Base-by-base conservation (phyloP, 495 filamentous ascomycete genomes). In the Podospora australis region DNA sequence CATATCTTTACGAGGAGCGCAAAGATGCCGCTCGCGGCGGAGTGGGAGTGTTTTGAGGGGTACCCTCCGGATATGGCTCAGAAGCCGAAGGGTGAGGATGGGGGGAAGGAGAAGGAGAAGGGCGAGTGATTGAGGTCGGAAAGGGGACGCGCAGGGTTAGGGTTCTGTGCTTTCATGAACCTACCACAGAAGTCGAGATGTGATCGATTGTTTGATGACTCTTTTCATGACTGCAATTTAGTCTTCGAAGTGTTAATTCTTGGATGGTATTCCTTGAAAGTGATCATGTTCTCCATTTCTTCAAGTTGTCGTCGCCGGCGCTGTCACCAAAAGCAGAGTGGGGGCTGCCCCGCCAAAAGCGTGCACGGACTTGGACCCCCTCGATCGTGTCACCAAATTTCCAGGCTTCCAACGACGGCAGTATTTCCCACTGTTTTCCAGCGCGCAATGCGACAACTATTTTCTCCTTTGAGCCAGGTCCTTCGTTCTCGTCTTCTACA, bases 401-500 rank as follows among this genome's bases (percentile, higher is more conserved):
- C 43, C 43, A 34, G 13, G 6, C 39, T 39, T 32, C 28, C 13
- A 26, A 38, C 42, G 20, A 42, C 34, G 30, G 6, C 29, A 24
- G n/a, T 9, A 11, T 24, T 48, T 22, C 16, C 13, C 29, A 24
- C 22, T 9, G 11, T 24, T 48, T 22, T 22, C 10, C 25, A 46
- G 22, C 47, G n/a, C 32, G 29, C 40, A 10, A 52, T 58, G 52
- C 52, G 42, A 1, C 52, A 24, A 39, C 44, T 49, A 6, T 21
- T 48, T 39, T 1, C 32, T 47, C 21, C 41, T 35, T 48, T 45
- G 2, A 19, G 36, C 41, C 28, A 47, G 4, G 23, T 46, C 44
- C 13, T 57, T 50, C 54, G 54, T 45, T 46, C 49, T 28, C 44
- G 39, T 28, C 53, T 39, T 14, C 32, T 34, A 23, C 44, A 54